Percentiles rank a stretch among this genome's conserved stretches.
Conservation (phyloP, 2,329 filamentous ascomycete genomes). For the Colletotrichum sp. region DNA sequence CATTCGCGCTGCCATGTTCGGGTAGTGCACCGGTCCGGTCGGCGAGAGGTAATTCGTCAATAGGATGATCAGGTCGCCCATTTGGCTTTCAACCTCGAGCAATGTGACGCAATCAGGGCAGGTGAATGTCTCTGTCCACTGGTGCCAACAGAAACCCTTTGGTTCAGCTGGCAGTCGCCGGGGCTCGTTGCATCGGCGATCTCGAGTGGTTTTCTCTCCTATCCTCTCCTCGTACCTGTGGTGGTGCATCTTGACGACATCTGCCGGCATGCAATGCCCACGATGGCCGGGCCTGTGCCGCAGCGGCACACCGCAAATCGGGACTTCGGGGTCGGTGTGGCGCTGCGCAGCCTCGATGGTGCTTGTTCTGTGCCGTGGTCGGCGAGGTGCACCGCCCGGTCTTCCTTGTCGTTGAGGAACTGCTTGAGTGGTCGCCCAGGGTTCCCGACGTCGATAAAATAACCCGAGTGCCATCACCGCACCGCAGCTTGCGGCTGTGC, state of each 20-base stretch:
- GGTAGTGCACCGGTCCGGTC: neutral
- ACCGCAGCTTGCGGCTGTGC: conserved; percentile 16
- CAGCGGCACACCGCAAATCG: neutral
- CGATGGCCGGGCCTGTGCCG: neutral
- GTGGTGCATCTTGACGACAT: neutral
- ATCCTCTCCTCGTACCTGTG: neutral
- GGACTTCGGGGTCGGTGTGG: neutral
- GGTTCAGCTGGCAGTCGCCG: neutral
- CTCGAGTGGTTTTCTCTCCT: neutral
- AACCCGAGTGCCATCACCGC: neutral
- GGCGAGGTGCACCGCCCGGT: conserved; percentile 11
- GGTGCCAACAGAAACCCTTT: neutral
- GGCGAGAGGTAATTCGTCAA: neutral
- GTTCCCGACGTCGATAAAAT: neutral
- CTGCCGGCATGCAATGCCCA: neutral
- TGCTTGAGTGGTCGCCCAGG: neutral
- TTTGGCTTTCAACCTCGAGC: neutral
- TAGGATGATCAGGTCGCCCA: neutral
- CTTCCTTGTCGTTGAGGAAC: neutral
- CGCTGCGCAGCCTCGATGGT: conserved; percentile 10
- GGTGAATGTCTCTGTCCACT: neutral
- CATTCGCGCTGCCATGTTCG: neutral
- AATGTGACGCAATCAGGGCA: neutral
- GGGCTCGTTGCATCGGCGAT: neutral
- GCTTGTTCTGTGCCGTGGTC: conserved; percentile 1